Percentiles rank a stretch among this genome's conserved stretches.
Evolutionary conservation across 495 filamentous ascomycete species (phyloP).

Genomic region (Beverwykella pulmonaria): DNA sequence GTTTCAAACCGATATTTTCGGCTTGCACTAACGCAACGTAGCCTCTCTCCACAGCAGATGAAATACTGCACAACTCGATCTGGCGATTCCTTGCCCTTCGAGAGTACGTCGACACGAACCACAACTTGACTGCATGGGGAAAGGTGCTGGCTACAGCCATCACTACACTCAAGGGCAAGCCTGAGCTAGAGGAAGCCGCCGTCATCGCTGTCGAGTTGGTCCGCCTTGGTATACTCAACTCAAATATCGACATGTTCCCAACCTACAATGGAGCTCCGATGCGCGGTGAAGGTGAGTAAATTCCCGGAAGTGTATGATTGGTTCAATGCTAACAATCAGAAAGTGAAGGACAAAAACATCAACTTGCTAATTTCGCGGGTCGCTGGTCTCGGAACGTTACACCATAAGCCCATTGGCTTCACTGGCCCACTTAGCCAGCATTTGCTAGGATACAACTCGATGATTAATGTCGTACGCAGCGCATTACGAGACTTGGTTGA

Average conservation of each 20-base stretch:
- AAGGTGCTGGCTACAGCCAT: slow-evolving; percentile 71
- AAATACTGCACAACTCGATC: slow-evolving; percentile 74
- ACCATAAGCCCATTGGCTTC: slow-evolving; percentile 84
- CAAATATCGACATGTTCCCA: slow-evolving; percentile 63
- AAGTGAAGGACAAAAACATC: slow-evolving; percentile 41
- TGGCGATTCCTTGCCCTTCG: slow-evolving; percentile 90
- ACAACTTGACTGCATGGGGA: slow-evolving; percentile 84
- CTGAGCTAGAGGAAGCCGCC: slow-evolving; percentile 47
- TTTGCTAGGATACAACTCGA: slow-evolving; percentile 81
- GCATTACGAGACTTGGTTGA: slow-evolving; percentile 81
- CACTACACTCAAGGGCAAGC: slow-evolving; percentile 54
- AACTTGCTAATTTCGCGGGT: slow-evolving; percentile 82
- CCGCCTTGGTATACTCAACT: slow-evolving; percentile 48
- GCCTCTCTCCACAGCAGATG: slow-evolving; percentile 47
- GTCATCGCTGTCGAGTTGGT: slow-evolving; percentile 35
- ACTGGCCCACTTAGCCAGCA: slow-evolving; percentile 92
- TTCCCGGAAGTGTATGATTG: slow-evolving; percentile 41
- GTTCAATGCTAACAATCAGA: slow-evolving; percentile 6
- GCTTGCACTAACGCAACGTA: slow-evolving; percentile 7
- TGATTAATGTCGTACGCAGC: slow-evolving; percentile 76
- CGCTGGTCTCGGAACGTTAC: slow-evolving; percentile 76
- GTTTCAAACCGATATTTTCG: background rate
- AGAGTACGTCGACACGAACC: slow-evolving; percentile 77
- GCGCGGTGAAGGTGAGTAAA: slow-evolving; percentile 32
- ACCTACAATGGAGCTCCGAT: slow-evolving; percentile 36